Conservation (phyloP, 2,329 filamentous ascomycete genomes). For the Hawksworthiomyces lignivorus region DNA sequence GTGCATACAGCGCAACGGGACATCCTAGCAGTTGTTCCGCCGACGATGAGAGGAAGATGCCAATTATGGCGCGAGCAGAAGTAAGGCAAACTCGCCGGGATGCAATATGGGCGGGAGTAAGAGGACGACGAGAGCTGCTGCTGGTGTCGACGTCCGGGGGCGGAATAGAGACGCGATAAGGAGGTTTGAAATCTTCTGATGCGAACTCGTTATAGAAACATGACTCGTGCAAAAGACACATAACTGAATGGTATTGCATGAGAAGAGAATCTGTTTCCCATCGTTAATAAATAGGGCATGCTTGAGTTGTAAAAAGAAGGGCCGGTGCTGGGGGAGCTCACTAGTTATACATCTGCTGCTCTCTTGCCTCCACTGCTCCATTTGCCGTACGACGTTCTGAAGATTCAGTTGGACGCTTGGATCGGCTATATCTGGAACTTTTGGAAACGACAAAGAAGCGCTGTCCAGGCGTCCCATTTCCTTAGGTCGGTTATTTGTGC, state of each 20-base stretch:
- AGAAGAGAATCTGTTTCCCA: slow-evolving; percentile 9
- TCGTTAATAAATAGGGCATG: too few species aligned
- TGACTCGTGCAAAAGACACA: slow-evolving; percentile 11
- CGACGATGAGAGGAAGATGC: slow-evolving; percentile 8
- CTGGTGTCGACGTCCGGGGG: not conserved
- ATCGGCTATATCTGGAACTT: not conserved
- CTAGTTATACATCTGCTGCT: slow-evolving; percentile 9
- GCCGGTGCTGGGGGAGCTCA: slow-evolving; percentile 1
- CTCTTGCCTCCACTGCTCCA: slow-evolving; percentile 10
- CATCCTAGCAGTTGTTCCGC: slow-evolving; percentile 9
- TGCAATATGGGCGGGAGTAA: slow-evolving; percentile 1
- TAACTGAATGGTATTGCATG: slow-evolving; percentile 10
- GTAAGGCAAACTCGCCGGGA: slow-evolving; percentile 8
- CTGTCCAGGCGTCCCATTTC: not conserved
- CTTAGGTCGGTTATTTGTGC: too few species aligned
- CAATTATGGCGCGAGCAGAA: slow-evolving; percentile 8
- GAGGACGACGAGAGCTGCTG: not conserved
- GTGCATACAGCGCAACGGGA: slow-evolving; percentile 8
- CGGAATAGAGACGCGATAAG: slow-evolving; percentile 9
- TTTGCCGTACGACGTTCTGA: slow-evolving; percentile 1
- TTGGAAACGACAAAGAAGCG: not conserved
- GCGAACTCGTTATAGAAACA: slow-evolving; percentile 12
- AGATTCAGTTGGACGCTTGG: slow-evolving; percentile 6
- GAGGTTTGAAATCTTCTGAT: slow-evolving; percentile 10
- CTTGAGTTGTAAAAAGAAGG: too few species aligned